These are phyloP conservation scores for Raffaelea ambrosiae DNA, from an alignment of 2,329 filamentous ascomycete species.

Conservation along the genomic window DNA sequence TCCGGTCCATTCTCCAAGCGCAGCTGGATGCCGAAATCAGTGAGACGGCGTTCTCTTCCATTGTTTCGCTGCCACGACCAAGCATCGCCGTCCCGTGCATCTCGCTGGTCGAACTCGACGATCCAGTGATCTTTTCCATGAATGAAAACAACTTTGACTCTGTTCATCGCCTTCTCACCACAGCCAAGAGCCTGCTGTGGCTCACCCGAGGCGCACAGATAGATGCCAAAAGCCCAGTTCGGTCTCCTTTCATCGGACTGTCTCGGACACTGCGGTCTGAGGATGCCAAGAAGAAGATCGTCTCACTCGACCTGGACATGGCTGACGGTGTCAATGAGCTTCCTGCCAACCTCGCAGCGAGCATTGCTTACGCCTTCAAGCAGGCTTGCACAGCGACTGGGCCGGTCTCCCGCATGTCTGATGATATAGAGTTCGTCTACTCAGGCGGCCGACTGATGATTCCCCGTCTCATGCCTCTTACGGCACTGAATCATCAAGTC, in stretches of 20 bases:
- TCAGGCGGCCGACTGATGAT: constrained; percentile 17
- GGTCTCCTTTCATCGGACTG: constrained; percentile 34
- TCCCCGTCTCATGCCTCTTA: constrained; percentile 33
- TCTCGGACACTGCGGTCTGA: constrained; percentile 41
- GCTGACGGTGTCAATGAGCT: not conserved
- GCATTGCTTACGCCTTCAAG: constrained; percentile 2
- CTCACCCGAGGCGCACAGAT: constrained; percentile 33
- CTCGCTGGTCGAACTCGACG: constrained; percentile 34
- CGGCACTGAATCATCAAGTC: constrained; percentile 33
- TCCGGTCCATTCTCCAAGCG: not conserved
- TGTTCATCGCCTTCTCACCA: constrained; percentile 30
- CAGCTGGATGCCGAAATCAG: not conserved
- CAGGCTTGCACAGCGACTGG: not conserved
- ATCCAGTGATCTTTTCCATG: constrained; percentile 29
- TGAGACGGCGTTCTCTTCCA: not conserved
- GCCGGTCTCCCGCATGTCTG: constrained; percentile 6
- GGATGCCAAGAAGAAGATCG: constrained; percentile 31
- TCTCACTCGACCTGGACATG: constrained; percentile 31
- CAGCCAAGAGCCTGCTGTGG: constrained; percentile 36
- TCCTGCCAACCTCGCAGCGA: not conserved
- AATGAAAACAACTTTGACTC: constrained; percentile 26
- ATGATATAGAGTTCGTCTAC: constrained; percentile 27
- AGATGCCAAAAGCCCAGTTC: constrained; percentile 23
- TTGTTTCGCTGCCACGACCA: not conserved
- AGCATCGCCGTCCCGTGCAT: constrained; percentile 26